Evolutionary conservation across 768 basidiomycete genomes (phyloP), one percentile per base, ranked within the genome.

Genomic region (Pleurotus platypus): DNA sequence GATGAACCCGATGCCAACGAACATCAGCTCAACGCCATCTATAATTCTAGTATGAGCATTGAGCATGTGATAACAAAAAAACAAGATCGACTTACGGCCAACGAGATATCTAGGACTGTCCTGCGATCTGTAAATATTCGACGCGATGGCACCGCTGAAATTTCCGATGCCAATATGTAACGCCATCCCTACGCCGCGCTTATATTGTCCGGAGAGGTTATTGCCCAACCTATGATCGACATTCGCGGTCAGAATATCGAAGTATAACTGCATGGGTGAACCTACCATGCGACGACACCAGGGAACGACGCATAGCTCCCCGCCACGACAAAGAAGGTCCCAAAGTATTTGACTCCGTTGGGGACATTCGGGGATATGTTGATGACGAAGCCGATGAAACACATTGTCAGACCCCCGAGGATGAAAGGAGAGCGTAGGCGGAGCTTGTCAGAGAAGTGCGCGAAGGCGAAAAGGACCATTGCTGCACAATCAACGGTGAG

Each of bases 81-180:
- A 12, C 4, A 15, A 47, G 22, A 47, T 18, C 15, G 27, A 78
- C 84, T 61, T 63, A 88, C 87, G 83, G 20, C 88, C 87, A 43
- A 86, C 62, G 39, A 82, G 68, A 62, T 79, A 89, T 2, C 83
- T 77, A 2, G 88, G 87, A 3, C 73, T 70, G 63, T 89, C 87
- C 59, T 75, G 72, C 0, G 78, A 60, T 12, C 85, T 76, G 64
- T 82, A 90, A 5, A 89, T 80, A 60, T 84, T 87, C 5, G 78
- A 75, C 2, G 86, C 81, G 53, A 89, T 82, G 0, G 82, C 83
- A 1, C 86, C 87, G 24, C 79, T 71, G 58, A 88, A 81, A 63
- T 87, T 86, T 0, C 85, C 86, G 16, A 87, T 75, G 5, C 84
- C 83, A 24, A 87, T 83, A n/a, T 88, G 83, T 22, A 88, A 53